Evolutionary conservation across 805 yeast species (phyloP).

Genomic region (Candida mattraensis): DNA sequence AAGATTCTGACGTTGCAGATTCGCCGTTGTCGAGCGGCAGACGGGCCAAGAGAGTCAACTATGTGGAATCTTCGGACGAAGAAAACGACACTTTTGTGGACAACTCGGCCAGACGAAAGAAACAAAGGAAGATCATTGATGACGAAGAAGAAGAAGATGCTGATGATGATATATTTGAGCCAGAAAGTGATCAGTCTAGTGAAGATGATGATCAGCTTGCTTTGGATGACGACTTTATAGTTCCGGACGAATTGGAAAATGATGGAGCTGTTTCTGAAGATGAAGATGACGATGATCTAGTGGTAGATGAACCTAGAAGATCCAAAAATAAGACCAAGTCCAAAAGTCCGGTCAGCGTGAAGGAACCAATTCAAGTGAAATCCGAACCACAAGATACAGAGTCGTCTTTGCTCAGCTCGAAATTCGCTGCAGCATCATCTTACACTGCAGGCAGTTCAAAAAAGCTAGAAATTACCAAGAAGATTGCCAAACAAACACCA

Average conservation of each 20-base stretch:
- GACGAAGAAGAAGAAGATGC: conserved; percentile 20
- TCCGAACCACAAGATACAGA: neutral
- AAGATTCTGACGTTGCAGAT: neutral
- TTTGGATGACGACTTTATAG: conserved; percentile 17
- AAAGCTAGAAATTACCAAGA: conserved; percentile 5
- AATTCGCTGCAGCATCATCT: conserved; percentile 17
- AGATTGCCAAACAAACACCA: conserved; percentile 25
- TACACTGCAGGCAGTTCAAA: conserved; percentile 2
- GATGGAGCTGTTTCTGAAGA: conserved; percentile 8
- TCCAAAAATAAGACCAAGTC: too few relatives aligned
- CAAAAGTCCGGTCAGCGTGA: conserved; percentile 4
- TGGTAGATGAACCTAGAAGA: too few relatives aligned
- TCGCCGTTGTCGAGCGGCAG: conserved; percentile 13
- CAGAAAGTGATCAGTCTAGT: conserved; percentile 11
- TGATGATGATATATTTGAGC: conserved; percentile 17
- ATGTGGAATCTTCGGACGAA: conserved; percentile 17
- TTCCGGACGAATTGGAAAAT: conserved; percentile 9
- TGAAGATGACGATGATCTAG: conserved; percentile 23
- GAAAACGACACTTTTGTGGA: conserved; percentile 15
- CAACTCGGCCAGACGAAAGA: conserved; percentile 4
- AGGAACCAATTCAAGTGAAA: too few relatives aligned
- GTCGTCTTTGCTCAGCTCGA: conserved; percentile 11
- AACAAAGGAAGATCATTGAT: conserved; percentile 13
- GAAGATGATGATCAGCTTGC: conserved; percentile 30
- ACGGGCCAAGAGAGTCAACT: conserved; percentile 17